phyloP scores from a whole-genome alignment of 495 filamentous ascomycete genomes.

The Tuber umbilicatum region DNA sequence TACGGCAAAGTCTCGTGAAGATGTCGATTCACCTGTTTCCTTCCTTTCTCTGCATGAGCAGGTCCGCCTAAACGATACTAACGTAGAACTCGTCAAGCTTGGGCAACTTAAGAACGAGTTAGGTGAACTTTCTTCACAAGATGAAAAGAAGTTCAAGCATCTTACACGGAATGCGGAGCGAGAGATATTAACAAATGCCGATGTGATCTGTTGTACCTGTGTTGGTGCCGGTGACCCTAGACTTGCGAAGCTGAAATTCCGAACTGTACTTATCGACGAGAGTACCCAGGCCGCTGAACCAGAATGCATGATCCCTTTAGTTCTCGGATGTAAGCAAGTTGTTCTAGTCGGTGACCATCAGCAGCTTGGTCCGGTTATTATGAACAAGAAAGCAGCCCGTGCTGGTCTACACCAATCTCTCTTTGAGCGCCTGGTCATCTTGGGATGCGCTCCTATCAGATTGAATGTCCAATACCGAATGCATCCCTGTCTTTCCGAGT shows the following conservation, averaged over 20 bases:
- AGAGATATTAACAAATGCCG: conserved; percentile 89
- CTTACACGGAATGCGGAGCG: conserved; percentile 88
- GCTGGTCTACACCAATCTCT: conserved; percentile 95
- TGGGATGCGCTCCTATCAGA: conserved; percentile 85
- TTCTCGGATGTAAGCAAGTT: conserved; percentile 96
- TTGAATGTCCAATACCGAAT: conserved; percentile 98
- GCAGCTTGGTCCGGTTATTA: conserved; percentile 96
- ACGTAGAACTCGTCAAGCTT: conserved; percentile 84
- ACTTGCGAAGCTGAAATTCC: conserved; percentile 92
- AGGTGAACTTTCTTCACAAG: conserved; percentile 87
- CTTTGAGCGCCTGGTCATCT: conserved; percentile 91
- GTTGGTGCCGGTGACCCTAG: conserved; percentile 96
- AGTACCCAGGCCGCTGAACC: conserved; percentile 98
- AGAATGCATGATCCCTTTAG: conserved; percentile 97
- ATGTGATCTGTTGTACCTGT: conserved; percentile 98
- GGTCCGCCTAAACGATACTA: conserved; percentile 94
- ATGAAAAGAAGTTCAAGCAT: conserved; percentile 97
- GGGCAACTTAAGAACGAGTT: conserved; percentile 85
- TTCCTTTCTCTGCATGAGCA: conserved; percentile 95
- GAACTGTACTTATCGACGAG: conserved; percentile 95
- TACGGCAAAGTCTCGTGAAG: conserved; percentile 95
- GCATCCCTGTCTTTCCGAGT: conserved; percentile 96
- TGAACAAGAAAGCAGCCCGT: conserved; percentile 99
- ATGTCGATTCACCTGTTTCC: conserved; percentile 92
- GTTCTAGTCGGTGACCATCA: conserved; percentile 98